A percentile compares a stretch with the other conserved stretches of the same genome.
Evolutionary conservation across 2,329 filamentous ascomycete genomes (phyloP).

Genomic region (Thielaviopsis euricoi): DNA sequence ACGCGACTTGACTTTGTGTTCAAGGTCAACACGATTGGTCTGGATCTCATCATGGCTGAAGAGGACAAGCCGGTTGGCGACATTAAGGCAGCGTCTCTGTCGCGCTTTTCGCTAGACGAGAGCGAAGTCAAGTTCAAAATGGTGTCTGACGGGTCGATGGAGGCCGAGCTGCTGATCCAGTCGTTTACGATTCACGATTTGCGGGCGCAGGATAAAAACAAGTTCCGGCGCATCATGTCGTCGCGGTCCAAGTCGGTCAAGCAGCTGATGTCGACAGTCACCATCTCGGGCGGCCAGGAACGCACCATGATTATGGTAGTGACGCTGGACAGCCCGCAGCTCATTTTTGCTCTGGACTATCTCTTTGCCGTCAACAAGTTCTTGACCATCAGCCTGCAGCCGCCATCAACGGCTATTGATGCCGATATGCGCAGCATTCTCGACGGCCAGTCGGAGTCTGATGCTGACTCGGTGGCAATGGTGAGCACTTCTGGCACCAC

Average conservation of each 20-base stretch:
- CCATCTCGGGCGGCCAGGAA: constrained; percentile 68
- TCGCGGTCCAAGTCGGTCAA: constrained; percentile 88
- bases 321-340: constrained; percentile 81
- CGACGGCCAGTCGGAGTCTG: constrained; percentile 31
- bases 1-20: constrained; percentile 89
- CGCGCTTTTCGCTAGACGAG: constrained; percentile 85
- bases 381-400: constrained; percentile 51
- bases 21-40: constrained; percentile 67
- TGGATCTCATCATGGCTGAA: constrained; percentile 70
- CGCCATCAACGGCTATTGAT: constrained; percentile 40
- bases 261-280: constrained; percentile 95
- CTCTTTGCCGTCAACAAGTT: constrained; percentile 80
- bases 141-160: constrained; percentile 78
- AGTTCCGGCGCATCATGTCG: constrained; percentile 96
- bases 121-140: constrained; percentile 84
- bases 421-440: constrained; percentile 38
- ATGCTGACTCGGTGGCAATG: constrained; percentile 34
- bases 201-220: constrained; percentile 76
- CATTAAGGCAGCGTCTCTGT: constrained; percentile 64
- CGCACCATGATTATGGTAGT: constrained; percentile 76
- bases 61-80: constrained; percentile 65
- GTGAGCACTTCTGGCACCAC: not conserved
- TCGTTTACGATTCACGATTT: constrained; percentile 93
- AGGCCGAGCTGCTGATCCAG: constrained; percentile 83
- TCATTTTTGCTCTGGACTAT: constrained; percentile 94